Base-by-base conservation (phyloP, 2,329 filamentous ascomycete genomes). In the Fusarium sororula region DNA sequence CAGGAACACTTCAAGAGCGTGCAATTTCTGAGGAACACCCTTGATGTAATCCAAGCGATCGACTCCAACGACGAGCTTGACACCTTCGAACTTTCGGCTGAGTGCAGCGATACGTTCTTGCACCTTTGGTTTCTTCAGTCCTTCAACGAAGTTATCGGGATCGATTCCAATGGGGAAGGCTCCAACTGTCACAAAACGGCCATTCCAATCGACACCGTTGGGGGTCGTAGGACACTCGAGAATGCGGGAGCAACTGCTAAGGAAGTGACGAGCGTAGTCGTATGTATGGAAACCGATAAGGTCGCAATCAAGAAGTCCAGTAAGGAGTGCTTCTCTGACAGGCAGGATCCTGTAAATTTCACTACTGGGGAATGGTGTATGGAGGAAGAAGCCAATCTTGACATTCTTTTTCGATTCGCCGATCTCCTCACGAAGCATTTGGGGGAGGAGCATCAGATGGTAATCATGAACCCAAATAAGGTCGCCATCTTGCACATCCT, bases 41-140 rank as follows among this genome's bases (percentile, higher is more conserved):
- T 98, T 98, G 90, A 98, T 98, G 84, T 99, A 98, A 83, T 99
- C 96, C 57, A 98, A 89, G 56, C 96, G 93, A 82, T 99, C 96
- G 58, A 98, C 96, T 72, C 96, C 96, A 42, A 98, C 96, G 78
- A 99, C 97, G 74, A 98, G 89, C 85, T 98, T 98, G 78, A 98
- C 94, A 53, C 95, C 96, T 75, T 97, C 93, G 80, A 98, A 99
- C 83, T 98, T 98, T 80, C 93, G 92, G 79, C 93, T 91, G 9
- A 98, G 87, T 4, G 92, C 90, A 8, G 92, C 91, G 77, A 99
- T 98, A 67, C 96, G 93, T 78, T 96, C 92, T 80, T 96, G 92
- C 2, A 98, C 94, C 77, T 93, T 94, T 53, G 93, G 91, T 81
- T 94, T 94, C 84, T 96, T 89, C 59, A 98, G 87, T 2, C 93